A percentile compares a stretch with the other conserved stretches of the same genome.
Conservation (phyloP, 306 rosid species). For the Echinosophora koreensis region DNA sequence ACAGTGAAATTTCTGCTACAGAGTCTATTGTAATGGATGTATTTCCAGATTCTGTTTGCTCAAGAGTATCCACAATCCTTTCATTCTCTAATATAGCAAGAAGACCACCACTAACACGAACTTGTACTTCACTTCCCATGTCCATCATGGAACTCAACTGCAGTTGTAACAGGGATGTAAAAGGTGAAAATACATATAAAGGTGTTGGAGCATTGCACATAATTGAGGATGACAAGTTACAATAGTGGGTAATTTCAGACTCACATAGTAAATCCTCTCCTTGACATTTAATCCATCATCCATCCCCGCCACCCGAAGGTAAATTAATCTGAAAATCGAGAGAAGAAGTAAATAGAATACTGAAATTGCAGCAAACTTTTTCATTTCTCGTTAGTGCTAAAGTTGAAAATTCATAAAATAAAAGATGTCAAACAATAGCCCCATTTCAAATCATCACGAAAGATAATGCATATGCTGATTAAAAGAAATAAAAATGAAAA, state of each 20-base stretch:
- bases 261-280: constrained; percentile 87
- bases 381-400: constrained; percentile 5
- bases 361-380: constrained; percentile 27
- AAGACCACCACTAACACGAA: constrained; percentile 97
- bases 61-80: constrained; percentile 83
- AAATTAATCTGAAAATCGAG: constrained; percentile 73
- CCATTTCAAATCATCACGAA: constrained; percentile 25
- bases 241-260: constrained; percentile 47
- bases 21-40: constrained; percentile 85
- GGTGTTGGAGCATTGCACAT: constrained; percentile 32
- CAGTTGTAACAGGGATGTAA: constrained; percentile 39
- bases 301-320: constrained; percentile 95
- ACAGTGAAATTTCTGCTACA: constrained; percentile 83
- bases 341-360: constrained; percentile 43
- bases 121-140: constrained; percentile 92
- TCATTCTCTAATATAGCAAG: constrained; percentile 97
- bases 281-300: constrained; percentile 88
- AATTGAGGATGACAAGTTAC: constrained; percentile 37
- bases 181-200: constrained; percentile 12
- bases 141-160: constrained; percentile 98
- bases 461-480: constrained; percentile 13
- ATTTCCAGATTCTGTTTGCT: constrained; percentile 79
- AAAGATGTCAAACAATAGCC: constrained; percentile 28
- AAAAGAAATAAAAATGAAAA: constrained; percentile 14
- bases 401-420: constrained; percentile 36